A percentile compares a stretch with the other conserved stretches of the same genome.
phyloP scores from a whole-genome alignment of 768 basidiomycete species.

The Fomitopsis serialis region DNA sequence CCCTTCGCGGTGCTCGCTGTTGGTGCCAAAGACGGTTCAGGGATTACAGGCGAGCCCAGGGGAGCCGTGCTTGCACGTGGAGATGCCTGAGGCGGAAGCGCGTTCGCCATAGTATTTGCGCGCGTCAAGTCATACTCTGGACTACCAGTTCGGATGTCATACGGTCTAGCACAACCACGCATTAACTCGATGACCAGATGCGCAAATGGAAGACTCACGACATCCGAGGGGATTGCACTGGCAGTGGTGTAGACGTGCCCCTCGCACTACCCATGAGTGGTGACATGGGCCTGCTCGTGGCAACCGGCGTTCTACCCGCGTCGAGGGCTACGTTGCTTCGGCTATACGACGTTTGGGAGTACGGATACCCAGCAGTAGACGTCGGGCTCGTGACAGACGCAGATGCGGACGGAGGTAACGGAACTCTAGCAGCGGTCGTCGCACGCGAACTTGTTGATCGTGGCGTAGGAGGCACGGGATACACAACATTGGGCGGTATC shows the following conservation, averaged over 20 bases:
- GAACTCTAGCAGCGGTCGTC: constrained; percentile 16
- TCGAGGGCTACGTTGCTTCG: constrained; percentile 7
- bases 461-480: constrained; percentile 14
- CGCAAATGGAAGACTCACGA: neutral
- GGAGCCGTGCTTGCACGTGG: constrained; percentile 6
- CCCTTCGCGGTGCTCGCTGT: neutral
- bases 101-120: constrained; percentile 11
- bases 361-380: constrained; percentile 7
- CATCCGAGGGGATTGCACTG: neutral
- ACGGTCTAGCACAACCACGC: neutral
- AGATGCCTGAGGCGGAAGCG: constrained; percentile 4
- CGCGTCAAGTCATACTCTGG: neutral
- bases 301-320: constrained; percentile 4
- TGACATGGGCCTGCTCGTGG: constrained; percentile 8
- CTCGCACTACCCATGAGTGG: constrained; percentile 11
- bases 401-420: constrained; percentile 13
- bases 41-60: constrained; percentile 2
- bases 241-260: neutral
- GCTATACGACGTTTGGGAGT: constrained; percentile 4
- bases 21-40: constrained; percentile 7
- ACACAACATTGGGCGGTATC: constrained; percentile 16
- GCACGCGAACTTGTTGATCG: constrained; percentile 11
- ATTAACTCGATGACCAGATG: neutral
- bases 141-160: neutral
- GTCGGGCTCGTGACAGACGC: constrained; percentile 9